phyloP scores from a whole-genome alignment of 495 filamentous ascomycete species.

The Penicillium coprophilum region DNA sequence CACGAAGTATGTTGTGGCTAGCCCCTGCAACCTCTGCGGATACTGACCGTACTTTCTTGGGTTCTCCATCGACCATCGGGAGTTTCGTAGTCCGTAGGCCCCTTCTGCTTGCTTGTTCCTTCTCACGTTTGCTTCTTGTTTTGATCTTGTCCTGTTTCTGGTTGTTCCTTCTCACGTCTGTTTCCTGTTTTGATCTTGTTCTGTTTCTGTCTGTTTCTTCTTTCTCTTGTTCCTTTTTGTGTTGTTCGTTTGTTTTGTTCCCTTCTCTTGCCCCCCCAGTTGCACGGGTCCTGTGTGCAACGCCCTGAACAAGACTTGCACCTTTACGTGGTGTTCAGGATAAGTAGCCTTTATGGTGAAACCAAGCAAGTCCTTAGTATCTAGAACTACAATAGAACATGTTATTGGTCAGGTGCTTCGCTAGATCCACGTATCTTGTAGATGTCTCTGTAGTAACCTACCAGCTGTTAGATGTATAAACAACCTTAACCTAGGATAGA shows the following conservation, averaged over 20 bases:
- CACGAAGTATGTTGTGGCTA: too few relatives aligned
- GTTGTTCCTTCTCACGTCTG: too few relatives aligned
- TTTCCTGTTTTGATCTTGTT: too few relatives aligned
- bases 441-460: not conserved
- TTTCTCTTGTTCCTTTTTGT: not conserved
- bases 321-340: conserved; percentile 4
- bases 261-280: not conserved
- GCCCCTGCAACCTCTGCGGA: not conserved
- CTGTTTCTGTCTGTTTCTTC: not conserved
- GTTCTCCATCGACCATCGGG: not conserved
- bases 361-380: not conserved
- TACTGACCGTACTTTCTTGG: not conserved
- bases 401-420: not conserved
- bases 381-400: not conserved
- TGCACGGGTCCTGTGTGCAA: not conserved
- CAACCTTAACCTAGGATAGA: not conserved
- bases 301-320: conserved; percentile 4
- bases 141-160: too few relatives aligned
- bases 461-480: not conserved
- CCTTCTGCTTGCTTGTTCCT: too few relatives aligned
- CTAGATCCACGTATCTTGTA: not conserved
- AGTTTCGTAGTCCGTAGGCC: too few relatives aligned
- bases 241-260: too few relatives aligned
- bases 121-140: too few relatives aligned
- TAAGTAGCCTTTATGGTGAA: not conserved